Evolutionary conservation across 2,329 filamentous ascomycete species (phyloP).

Genomic region (Aspergillus costaricaensis): DNA sequence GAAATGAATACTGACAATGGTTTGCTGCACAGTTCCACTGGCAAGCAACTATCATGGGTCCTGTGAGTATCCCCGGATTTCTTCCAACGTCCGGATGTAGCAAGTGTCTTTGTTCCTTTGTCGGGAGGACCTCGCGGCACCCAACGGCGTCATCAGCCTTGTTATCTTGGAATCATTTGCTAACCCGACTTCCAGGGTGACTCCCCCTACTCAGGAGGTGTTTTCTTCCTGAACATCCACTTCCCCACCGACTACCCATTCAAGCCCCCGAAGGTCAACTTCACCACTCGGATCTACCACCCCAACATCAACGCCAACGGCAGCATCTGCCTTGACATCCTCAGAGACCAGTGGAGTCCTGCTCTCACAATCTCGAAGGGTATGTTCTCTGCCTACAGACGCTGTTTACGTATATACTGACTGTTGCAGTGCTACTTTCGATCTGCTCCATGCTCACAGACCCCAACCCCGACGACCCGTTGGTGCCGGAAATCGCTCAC

Average conservation of each 20-base stretch:
- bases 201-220: constrained; percentile 95
- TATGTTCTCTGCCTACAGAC: constrained; percentile 46
- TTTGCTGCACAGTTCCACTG: constrained; percentile 79
- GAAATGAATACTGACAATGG: constrained; percentile 32
- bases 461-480: constrained; percentile 97
- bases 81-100: background rate
- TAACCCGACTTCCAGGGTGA: constrained; percentile 66
- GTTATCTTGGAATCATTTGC: constrained; percentile 14
- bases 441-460: constrained; percentile 99
- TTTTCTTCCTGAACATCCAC: constrained; percentile 98
- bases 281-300: constrained; percentile 99
- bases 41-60: constrained; percentile 99
- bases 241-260: constrained; percentile 99
- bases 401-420: constrained; percentile 7
- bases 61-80: constrained; percentile 63
- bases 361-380: constrained; percentile 98
- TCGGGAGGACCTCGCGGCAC: constrained; percentile 7
- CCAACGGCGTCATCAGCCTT: background rate
- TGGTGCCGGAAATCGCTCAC: constrained; percentile 98
- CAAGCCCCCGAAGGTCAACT: constrained; percentile 99
- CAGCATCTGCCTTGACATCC: constrained; percentile 97
- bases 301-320: constrained; percentile 99
- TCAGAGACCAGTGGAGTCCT: constrained; percentile 98
- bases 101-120: constrained; percentile 1
- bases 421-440: constrained; percentile 76